phyloP scores from a whole-genome alignment of 2,329 filamentous ascomycete species.

The Ceratocystis albifundus region DNA sequence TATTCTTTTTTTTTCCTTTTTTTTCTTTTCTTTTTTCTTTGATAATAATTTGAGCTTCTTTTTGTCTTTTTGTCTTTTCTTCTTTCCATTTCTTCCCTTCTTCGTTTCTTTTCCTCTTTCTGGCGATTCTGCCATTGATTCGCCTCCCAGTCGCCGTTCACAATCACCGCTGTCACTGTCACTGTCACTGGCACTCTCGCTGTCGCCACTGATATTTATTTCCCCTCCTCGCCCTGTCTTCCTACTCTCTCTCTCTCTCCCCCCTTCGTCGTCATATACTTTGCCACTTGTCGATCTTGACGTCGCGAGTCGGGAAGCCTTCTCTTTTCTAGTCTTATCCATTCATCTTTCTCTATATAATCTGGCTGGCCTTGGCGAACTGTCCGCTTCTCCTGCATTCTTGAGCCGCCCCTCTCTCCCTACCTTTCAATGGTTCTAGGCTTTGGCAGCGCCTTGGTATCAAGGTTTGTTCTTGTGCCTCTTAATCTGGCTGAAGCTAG shows the following conservation, averaged over 20 bases:
- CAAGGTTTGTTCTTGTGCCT: not conserved
- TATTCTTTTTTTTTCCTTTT: constrained; percentile 8
- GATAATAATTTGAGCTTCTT: not conserved
- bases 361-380: not conserved
- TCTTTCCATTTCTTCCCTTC: not conserved
- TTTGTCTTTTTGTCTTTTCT: not conserved
- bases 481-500: not conserved
- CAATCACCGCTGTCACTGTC: not conserved
- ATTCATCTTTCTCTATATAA: not conserved
- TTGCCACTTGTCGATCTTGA: not conserved
- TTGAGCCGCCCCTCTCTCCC: not conserved
- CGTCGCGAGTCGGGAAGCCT: not conserved
- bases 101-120: not conserved
- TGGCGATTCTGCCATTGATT: not conserved
- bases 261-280: not conserved
- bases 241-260: not conserved
- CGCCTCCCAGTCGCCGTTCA: not conserved
- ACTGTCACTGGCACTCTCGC: too few species aligned
- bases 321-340: not conserved
- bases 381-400: not conserved
- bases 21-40: not conserved
- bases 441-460: not conserved
- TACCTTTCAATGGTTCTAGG: not conserved
- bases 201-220: not conserved
- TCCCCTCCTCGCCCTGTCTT: not conserved